Base-by-base conservation (phyloP, 2,329 filamentous ascomycete genomes). In the Ophiosphaerella narmari region DNA sequence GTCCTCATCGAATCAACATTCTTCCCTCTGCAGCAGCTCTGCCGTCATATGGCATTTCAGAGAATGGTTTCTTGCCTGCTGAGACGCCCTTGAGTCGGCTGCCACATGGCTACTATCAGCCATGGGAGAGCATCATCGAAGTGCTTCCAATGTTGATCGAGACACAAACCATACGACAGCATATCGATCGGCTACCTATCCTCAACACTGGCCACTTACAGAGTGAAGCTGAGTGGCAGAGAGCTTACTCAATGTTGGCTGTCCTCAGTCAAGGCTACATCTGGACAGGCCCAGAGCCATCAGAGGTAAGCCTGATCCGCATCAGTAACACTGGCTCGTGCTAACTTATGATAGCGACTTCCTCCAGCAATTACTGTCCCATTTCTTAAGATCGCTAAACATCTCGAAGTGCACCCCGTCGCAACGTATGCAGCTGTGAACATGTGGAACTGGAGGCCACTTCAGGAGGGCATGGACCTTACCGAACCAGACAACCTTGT, bases 21-120 rank as follows among this genome's bases (percentile, higher is more conserved):
- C 56, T 67, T 21, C 66, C 65, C 11, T 63, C 62, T 8, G 43
- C 49, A 12, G 61, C 55, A 38, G 61, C 62, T 7, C 78, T 90
- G 44, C 80, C 84, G 68, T 86, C 91, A 70, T 96, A 95, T 75
- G 89, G 86, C 75, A 84, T 91, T 68, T 89, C 87, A 57, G 81
- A 84, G 49, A 83, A 88, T 73, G 91, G 91, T 60, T 96, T 96
- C 74, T 81, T 96, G 38, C 90, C 91, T 1, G 79, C 86, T 48
- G 84, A 87, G 54, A 74, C 86, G 24, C 91, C 91, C 31, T 77
- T 96, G 55, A 84, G 85, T 51, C 79, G 83, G 48, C 82, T 96
- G 12, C 86, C 89, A 12, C 87, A 95, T 62, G 84, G 86, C 4
- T 94, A 94, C 76, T 96, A 96, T 74, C 86, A 88, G 72, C 88